Evolutionary conservation across 1,284 basidiomycete genomes (phyloP).

Genomic region (Ganoderma sinense): DNA sequence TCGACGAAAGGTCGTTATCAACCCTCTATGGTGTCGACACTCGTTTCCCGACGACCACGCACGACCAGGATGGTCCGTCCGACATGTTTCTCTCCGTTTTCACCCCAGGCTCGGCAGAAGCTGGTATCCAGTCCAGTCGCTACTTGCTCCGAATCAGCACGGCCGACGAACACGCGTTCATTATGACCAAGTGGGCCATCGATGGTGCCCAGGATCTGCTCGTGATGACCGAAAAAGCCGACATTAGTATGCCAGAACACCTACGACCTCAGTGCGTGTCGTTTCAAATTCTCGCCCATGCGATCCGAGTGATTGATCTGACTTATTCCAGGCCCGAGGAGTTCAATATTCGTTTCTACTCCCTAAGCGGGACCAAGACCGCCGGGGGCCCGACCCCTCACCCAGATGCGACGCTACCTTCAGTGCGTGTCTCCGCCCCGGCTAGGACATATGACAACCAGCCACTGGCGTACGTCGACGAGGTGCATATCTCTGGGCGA

Average conservation of each 20-base stretch:
- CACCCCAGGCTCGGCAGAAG: background rate
- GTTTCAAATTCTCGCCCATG: too few species aligned
- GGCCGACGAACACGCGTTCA: too few species aligned
- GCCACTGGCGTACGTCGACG: too few species aligned
- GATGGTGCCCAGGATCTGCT: background rate
- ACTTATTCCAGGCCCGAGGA: background rate
- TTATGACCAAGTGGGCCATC: background rate
- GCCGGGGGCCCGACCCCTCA: background rate
- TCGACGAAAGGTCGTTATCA: too few species aligned
- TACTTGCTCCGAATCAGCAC: background rate
- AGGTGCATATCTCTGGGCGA: background rate
- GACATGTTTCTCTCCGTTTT: background rate
- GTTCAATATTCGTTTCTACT: background rate
- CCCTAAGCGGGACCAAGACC: background rate
- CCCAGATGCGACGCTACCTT: background rate
- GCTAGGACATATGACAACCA: background rate
- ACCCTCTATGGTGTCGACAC: too few species aligned
- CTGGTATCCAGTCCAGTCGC: background rate
- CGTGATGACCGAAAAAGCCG: background rate
- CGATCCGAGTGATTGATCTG: too few species aligned
- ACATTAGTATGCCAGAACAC: too few species aligned
- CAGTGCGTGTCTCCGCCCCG: background rate
- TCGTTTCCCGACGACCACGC: too few species aligned
- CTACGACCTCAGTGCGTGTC: too few species aligned
- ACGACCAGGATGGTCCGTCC: too few species aligned